Evolutionary conservation across 2,329 filamentous ascomycete species (phyloP).

Genomic region (Fusarium avenaceum): DNA sequence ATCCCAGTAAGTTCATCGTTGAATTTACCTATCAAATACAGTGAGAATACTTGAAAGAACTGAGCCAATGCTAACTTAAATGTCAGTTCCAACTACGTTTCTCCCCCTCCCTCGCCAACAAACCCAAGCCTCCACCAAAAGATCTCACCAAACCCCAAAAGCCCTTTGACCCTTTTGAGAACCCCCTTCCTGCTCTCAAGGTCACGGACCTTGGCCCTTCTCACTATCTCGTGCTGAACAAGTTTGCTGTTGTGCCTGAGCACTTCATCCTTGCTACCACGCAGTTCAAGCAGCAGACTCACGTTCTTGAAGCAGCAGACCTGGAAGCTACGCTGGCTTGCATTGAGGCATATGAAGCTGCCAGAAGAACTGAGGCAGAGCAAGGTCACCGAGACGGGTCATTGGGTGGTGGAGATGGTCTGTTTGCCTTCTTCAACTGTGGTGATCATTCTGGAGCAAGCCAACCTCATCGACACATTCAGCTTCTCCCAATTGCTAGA

Average conservation of each 20-base stretch:
- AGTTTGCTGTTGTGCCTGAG: conserved; percentile 77
- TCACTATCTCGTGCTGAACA: conserved; percentile 79
- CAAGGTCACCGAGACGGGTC: conserved; percentile 11
- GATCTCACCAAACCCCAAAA: conserved; percentile 53
- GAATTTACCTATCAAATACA: neutral
- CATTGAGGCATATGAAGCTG: conserved; percentile 66
- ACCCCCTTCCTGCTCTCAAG: conserved; percentile 68
- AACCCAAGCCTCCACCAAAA: conserved; percentile 65
- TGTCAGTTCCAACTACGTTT: conserved; percentile 79
- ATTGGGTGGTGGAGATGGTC: conserved; percentile 49
- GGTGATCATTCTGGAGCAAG: conserved; percentile 77
- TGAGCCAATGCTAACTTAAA: neutral
- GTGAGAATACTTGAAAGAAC: neutral
- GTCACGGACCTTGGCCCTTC: conserved; percentile 64
- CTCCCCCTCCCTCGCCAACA: conserved; percentile 76
- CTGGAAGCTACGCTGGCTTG: conserved; percentile 73
- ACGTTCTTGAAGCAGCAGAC: conserved; percentile 72
- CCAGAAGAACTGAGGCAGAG: conserved; percentile 5
- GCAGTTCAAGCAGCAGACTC: conserved; percentile 73
- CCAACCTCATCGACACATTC: conserved; percentile 79
- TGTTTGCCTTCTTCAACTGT: conserved; percentile 79
- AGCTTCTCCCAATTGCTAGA: conserved; percentile 74
- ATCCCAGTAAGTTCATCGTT: conserved; percentile 56
- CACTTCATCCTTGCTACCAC: conserved; percentile 80
- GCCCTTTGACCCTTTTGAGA: conserved; percentile 74